phyloP scores from a whole-genome alignment of 2,329 filamentous ascomycete species.

The Leptoxyphium fumago region DNA sequence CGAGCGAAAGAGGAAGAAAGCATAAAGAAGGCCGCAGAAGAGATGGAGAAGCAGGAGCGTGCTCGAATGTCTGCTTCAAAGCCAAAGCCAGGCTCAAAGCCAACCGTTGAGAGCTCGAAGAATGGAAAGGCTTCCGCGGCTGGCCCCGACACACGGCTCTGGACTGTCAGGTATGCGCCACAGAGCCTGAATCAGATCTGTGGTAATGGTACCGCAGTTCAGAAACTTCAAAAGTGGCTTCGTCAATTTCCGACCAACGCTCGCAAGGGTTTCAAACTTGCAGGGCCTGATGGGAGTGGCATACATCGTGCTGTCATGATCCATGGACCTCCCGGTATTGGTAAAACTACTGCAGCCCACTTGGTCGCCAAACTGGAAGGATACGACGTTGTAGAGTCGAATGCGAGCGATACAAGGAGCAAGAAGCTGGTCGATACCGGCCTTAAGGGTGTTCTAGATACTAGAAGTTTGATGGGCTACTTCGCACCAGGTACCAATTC shows the following conservation, averaged over 20 bases:
- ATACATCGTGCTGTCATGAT: constrained; percentile 81
- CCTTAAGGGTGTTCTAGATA: constrained; percentile 81
- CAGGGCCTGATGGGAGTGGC: constrained; percentile 73
- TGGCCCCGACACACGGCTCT: constrained; percentile 49
- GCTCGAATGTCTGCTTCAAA: constrained; percentile 29
- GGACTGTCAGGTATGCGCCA: constrained; percentile 93
- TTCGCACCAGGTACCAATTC: constrained; percentile 74
- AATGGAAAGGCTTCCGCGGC: constrained; percentile 23
- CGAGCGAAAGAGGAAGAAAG: constrained; percentile 73
- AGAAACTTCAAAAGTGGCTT: constrained; percentile 81
- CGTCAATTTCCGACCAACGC: constrained; percentile 65
- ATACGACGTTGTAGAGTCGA: constrained; percentile 86
- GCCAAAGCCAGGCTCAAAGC: constrained; percentile 18
- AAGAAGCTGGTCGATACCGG: constrained; percentile 88
- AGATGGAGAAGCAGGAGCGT: constrained; percentile 70
- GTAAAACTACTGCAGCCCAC: constrained; percentile 94
- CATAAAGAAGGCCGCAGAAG: constrained; percentile 61
- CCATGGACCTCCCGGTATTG: constrained; percentile 87
- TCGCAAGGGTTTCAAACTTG: constrained; percentile 66
- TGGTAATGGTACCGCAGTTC: constrained; percentile 81
- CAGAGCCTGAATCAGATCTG: constrained; percentile 76
- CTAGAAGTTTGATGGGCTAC: constrained; percentile 80
- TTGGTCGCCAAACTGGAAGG: constrained; percentile 61
- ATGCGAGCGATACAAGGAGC: constrained; percentile 88
- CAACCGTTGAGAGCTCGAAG: constrained; percentile 25